Evolutionary conservation across 228 moss, liverwort and hornwort genomes (phyloP), one percentile per base, ranked within the genome.

Genomic region (Sphagnum fallax): DNA sequence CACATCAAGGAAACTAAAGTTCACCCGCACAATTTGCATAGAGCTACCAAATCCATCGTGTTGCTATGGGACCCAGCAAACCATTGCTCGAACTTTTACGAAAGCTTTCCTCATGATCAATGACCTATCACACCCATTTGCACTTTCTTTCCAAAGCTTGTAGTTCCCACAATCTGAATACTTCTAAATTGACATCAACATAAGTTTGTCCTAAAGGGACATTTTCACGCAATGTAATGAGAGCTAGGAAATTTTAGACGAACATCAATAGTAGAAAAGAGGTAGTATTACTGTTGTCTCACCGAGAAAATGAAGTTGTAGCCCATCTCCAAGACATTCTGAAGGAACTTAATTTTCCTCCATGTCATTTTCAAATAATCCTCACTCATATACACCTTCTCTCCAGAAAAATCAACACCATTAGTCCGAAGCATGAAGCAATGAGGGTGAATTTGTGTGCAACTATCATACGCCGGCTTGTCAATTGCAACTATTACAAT

Each of bases 291-390:
- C 32, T 32, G 2, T 32, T 32, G 32, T 32, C 32, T 32, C 32
- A 95, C 95, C 4, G 96, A 85, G 67, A 96, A 96, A 8, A 96
- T 68, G 53, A 96, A 84, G 71, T 77, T 80, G 85, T 91, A 92
- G 61, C 93, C 96, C 60, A 89, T 50, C 77, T 96, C 93, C 14
- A 96, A 79, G 18, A 93, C 47, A n/a, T 53, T 80, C 4, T 82
- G 80, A 71, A 96, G 52, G 70, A 96, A 73, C 15, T 76, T 67
- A 73, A 93, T 91, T 52, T 93, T 80, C 47, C 86, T 77, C 96
- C 96, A 96, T 93, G 93, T 96, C 96, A 96, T 96, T 61, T 83
- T 91, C 15, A 96, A 62, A 6, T 88, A 96, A 65, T 96, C 96
- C 49, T n/a, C 66, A 66, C 73, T 91, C 96, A 97, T 93, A 78